phyloP scores from a whole-genome alignment of 495 filamentous ascomycete genomes.

The Usnea hakonensis region DNA sequence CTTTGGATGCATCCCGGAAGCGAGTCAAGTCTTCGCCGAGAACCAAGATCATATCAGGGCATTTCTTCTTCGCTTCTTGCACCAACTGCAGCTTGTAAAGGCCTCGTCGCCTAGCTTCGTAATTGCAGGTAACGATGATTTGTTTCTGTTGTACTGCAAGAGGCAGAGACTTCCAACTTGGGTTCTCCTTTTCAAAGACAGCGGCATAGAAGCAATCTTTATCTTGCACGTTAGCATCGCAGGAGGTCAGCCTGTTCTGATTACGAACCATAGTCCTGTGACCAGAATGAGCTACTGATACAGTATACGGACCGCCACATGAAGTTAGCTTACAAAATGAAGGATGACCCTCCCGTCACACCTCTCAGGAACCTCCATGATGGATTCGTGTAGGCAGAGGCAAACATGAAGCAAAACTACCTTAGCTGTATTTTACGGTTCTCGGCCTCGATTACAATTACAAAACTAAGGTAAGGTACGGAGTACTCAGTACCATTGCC shows the following conservation, averaged over 20 bases:
- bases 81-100: conserved; percentile 79
- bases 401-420: too few species aligned
- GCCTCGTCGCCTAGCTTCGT: conserved; percentile 70
- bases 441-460: too few species aligned
- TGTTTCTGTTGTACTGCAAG: conserved; percentile 78
- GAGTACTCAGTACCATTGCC: too few species aligned
- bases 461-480: too few species aligned
- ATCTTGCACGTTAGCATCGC: conserved; percentile 37
- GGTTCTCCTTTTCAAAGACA: conserved; percentile 75
- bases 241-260: not conserved
- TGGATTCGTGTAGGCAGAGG: not conserved
- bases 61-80: conserved; percentile 67
- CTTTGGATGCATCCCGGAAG: conserved; percentile 80
- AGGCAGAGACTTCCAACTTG: conserved; percentile 60
- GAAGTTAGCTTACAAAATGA: conserved; percentile 56
- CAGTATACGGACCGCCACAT: not conserved
- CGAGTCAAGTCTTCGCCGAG: conserved; percentile 79
- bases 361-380: conserved; percentile 39
- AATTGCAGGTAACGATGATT: conserved; percentile 93
- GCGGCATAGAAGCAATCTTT: conserved; percentile 94
- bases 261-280: conserved; percentile 16
- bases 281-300: conserved; percentile 1
- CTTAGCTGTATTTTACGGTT: too few species aligned
- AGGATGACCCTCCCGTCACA: conserved; percentile 65
- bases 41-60: conserved; percentile 77